Evolutionary conservation across 495 filamentous ascomycete species (phyloP), one percentile per base, ranked within the genome.

Genomic region (Evansstolkia leycettana): DNA sequence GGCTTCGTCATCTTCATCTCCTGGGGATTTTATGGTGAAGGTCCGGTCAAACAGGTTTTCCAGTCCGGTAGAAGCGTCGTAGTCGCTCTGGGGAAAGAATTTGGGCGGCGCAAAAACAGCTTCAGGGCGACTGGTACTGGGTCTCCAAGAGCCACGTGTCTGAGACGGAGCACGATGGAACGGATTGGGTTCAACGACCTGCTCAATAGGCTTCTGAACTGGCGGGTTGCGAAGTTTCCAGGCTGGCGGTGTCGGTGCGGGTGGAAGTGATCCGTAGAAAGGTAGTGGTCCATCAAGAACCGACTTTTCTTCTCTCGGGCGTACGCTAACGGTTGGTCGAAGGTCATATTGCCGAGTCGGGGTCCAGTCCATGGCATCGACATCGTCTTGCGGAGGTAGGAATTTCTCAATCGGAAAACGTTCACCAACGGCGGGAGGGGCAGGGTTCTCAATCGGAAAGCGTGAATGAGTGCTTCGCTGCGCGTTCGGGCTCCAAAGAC

Each of bases 361-460:
- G 14, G 78, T 73, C 85, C 85, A 93, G 40, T 93, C 85, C 85
- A 93, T 93, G 42, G 72, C 67, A 36, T 70, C 62, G 5, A 39
- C 43, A 40, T 62, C 59, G 60, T 5, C 56, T 60, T 28, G 57
- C 57, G 28, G 47, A 54, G 39, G 62, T 48, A 31, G 47, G 45
- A 15, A 48, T 37, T 24, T 58, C 35, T 36, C 44, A 37, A 34
- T 51, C 39, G n/a, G 36, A 42, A 23, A 41, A n/a, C n/a, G n/a
- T n/a, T n/a, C n/a, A n/a, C n/a, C 36, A 38, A 53, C 30, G 16
- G 36, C 47, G 24, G 47, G 47, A 36, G 52, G 43, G 20, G 52
- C 60, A 17, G 68, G 46, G 37, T 58, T 59, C 17, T 58, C 56
- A 23, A 65, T 41, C 19, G 64, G 64, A 34, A 68, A 68, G 6